Evolutionary conservation across 345 rosid genomes (phyloP), one percentile per base, ranked within the genome.

Genomic region (Hibiscus mutabilis): DNA sequence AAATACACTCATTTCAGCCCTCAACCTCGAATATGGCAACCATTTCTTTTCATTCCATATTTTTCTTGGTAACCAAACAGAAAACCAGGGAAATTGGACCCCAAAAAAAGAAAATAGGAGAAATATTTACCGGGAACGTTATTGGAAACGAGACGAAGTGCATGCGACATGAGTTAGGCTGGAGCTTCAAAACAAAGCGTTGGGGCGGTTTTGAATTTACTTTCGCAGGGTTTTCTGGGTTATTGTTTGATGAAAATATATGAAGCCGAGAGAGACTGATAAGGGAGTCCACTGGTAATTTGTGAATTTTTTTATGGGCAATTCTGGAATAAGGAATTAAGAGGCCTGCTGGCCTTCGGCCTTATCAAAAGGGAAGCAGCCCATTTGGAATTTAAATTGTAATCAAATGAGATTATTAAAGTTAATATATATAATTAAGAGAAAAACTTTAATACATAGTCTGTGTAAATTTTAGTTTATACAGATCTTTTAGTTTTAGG

Each of bases 61-160:
- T 42, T 69, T 55, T 35, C 72, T 55, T 19, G 61, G 72, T 6
- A 52, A 69, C 19, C 62, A 69, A 69, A 52, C 19, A 69, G 24
- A 53, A 19, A 69, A 19, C 12, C 8, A 12, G 53, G 16, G 71
- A 67, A 21, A 47, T 66, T 49, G 42, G 1, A 3, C 0, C 10
- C 31, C 10, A 5, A 12, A 2, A 31, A 2, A 21, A 18, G 1
- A 21, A 5, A 24, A 53, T 10, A 5, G 9, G 6, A 51, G 59
- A 68, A 15, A 52, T 11, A 52, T 8, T 52, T 68, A 68, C 71
- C 71, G 18, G 60, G 46, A 2, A 68, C 2, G 44, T 29, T 68
- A n/a, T 68, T 68, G 18, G 71, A 27, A 52, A 68, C 60, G 31
- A 52, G 49, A 35, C 55, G 62, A 55, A 55, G 72, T 18, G 62